These are phyloP conservation scores for Pleurotus sapidus DNA, from an alignment of 768 basidiomycete genomes.

Conservation along the genomic window DNA sequence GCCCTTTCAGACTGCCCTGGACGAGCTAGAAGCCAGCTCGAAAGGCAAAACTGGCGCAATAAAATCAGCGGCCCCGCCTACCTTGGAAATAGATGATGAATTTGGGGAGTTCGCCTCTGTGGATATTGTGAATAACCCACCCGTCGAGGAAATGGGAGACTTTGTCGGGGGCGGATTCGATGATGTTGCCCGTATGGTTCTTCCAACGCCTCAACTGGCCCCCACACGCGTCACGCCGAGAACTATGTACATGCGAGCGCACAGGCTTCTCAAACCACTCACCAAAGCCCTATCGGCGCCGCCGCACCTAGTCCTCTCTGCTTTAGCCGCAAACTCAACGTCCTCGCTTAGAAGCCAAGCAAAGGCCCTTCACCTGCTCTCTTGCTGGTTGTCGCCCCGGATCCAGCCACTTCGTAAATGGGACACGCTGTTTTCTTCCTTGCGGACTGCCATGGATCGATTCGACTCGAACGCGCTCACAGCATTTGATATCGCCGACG, in stretches of 20 bases:
- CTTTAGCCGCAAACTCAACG: conserved; percentile 41
- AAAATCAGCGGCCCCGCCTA: conserved; percentile 52
- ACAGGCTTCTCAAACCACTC: conserved; percentile 60
- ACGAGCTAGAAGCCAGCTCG: conserved; percentile 52
- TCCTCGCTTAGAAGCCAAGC: conserved; percentile 55
- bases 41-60: conserved; percentile 33
- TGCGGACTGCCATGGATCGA: conserved; percentile 79
- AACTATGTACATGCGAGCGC: conserved; percentile 64
- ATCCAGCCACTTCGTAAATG: conserved; percentile 74
- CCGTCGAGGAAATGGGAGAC: conserved; percentile 44
- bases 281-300: conserved; percentile 54
- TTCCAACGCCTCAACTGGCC: conserved; percentile 12
- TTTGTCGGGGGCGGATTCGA: conserved; percentile 30
- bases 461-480: conserved; percentile 87
- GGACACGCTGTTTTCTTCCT: conserved; percentile 55
- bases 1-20: conserved; percentile 47
- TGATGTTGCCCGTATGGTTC: conserved; percentile 27
- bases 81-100: conserved; percentile 74
- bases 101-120: conserved; percentile 83
- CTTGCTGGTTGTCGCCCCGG: conserved; percentile 65
- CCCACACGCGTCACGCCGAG: conserved; percentile 40
- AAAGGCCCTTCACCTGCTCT: conserved; percentile 67
- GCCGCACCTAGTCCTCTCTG: conserved; percentile 65
- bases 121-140: conserved; percentile 25
- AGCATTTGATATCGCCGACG: conserved; percentile 87